These are phyloP conservation scores for Xylaria sp. DNA, from an alignment of 2,329 filamentous ascomycete species.

Conservation along the genomic window DNA sequence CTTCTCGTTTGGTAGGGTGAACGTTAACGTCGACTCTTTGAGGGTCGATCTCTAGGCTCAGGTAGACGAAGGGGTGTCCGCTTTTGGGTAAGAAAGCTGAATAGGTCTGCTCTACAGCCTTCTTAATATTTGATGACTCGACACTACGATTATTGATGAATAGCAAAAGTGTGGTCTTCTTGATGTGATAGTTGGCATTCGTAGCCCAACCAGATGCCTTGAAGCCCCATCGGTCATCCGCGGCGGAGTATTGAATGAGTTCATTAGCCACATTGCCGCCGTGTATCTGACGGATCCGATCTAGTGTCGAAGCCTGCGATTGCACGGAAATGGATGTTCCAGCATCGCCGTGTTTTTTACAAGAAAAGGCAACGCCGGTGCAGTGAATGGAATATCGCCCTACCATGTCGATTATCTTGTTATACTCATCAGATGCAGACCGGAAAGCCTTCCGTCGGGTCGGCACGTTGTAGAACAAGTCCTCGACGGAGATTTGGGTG, in stretches of 20 bases:
- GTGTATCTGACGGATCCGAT: conserved; percentile 90
- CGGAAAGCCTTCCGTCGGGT: conserved; percentile 88
- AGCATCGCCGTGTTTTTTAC: conserved; percentile 93
- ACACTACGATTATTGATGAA: conserved; percentile 98
- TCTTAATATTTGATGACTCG: conserved; percentile 86
- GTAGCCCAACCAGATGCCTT: conserved; percentile 80
- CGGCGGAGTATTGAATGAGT: conserved; percentile 74
- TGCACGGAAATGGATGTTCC: conserved; percentile 82
- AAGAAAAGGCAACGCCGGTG: conserved; percentile 88
- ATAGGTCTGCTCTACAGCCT: conserved; percentile 90
- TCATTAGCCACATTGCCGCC: conserved; percentile 86
- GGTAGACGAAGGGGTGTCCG: conserved; percentile 90
- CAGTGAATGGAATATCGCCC: conserved; percentile 95
- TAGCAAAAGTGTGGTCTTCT: conserved; percentile 83
- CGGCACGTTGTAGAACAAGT: conserved; percentile 95
- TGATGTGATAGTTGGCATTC: conserved; percentile 93
- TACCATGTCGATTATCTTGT: conserved; percentile 95
- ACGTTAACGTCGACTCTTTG: conserved; percentile 95
- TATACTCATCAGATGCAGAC: conserved; percentile 91
- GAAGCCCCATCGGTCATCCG: conserved; percentile 83
- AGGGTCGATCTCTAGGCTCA: conserved; percentile 91
- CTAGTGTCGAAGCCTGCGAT: conserved; percentile 71
- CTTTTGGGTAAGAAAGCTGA: conserved; percentile 87
- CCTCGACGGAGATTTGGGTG: conserved; percentile 95
- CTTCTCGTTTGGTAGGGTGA: conserved; percentile 94